A percentile compares a stretch with the other conserved stretches of the same genome.
Conservation (phyloP, 2,329 filamentous ascomycete genomes). For the Fusarium devonianum region DNA sequence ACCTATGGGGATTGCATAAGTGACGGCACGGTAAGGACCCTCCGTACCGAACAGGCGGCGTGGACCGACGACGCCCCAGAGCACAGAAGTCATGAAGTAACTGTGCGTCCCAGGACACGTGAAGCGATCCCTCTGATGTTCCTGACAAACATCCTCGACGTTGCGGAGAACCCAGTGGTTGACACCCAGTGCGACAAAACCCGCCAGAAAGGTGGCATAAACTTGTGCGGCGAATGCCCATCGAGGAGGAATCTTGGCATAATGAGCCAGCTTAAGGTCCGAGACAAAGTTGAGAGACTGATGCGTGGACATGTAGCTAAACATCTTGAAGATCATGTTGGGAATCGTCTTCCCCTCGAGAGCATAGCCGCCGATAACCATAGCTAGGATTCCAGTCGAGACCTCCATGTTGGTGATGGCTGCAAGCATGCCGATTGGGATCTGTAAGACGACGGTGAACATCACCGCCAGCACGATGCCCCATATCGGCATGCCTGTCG, state of each 20-base stretch:
- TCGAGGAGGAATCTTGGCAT: slow-evolving; percentile 65
- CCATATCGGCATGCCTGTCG: slow-evolving; percentile 60
- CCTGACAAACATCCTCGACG: slow-evolving; percentile 65
- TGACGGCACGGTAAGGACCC: slow-evolving; percentile 29
- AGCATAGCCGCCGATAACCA: slow-evolving; percentile 72
- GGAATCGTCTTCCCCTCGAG: slow-evolving; percentile 69
- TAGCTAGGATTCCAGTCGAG: slow-evolving; percentile 70
- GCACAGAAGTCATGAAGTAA: slow-evolving; percentile 68
- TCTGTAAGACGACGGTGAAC: slow-evolving; percentile 59
- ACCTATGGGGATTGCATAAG: slow-evolving; percentile 32
- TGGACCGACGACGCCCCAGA: slow-evolving; percentile 74
- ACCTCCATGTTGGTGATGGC: slow-evolving; percentile 64
- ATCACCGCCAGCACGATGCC: slow-evolving; percentile 58
- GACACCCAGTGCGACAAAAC: slow-evolving; percentile 63
- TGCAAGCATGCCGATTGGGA: slow-evolving; percentile 63
- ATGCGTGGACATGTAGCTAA: slow-evolving; percentile 67
- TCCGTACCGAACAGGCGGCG: slow-evolving; percentile 61
- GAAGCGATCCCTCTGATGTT: slow-evolving; percentile 58
- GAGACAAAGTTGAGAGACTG: slow-evolving; percentile 66
- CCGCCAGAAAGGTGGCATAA: slow-evolving; percentile 60
- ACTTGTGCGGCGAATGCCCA: slow-evolving; percentile 63
- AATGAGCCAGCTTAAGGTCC: slow-evolving; percentile 69
- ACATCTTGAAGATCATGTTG: slow-evolving; percentile 77
- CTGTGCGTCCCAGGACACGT: slow-evolving; percentile 56
- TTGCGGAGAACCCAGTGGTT: slow-evolving; percentile 65